phyloP scores from a whole-genome alignment of 306 rosid species.

The Malus domestica region DNA sequence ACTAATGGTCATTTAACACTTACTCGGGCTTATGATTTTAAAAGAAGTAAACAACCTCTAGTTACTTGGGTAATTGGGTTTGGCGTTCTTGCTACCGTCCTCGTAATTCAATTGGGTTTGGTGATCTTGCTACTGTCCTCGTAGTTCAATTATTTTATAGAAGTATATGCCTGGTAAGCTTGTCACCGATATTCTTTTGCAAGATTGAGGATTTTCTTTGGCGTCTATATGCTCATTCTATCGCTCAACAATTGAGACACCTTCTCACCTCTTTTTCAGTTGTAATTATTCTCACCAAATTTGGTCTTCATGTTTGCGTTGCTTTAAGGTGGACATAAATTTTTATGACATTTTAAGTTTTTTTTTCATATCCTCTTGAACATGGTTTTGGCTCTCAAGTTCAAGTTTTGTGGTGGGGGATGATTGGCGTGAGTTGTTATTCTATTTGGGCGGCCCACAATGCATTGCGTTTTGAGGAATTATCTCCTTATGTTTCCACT shows the following conservation, averaged over 20 bases:
- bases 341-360: no score
- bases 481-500: not conserved
- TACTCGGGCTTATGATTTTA: not conserved
- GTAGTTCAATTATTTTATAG: not conserved
- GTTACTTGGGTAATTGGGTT: not conserved
- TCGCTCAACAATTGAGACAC: no score
- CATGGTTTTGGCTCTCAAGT: not conserved
- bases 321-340: no score
- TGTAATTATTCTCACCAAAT: no score
- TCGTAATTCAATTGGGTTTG: not conserved
- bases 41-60: not conserved
- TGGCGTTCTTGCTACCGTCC: no score
- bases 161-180: not conserved
- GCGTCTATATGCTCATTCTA: not conserved
- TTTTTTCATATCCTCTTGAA: not conserved
- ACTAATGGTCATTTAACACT: not conserved
- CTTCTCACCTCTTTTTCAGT: no score
- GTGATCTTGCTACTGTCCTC: not conserved
- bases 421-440: not conserved
- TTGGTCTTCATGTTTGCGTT: no score
- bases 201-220: no score
- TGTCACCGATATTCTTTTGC: not conserved
- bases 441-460: not conserved
- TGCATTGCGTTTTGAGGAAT: no score
- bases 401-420: not conserved